A percentile compares a stretch with the other conserved stretches of the same genome.
Conservation (phyloP, 495 filamentous ascomycete genomes). For the Glutinoglossum americanum region DNA sequence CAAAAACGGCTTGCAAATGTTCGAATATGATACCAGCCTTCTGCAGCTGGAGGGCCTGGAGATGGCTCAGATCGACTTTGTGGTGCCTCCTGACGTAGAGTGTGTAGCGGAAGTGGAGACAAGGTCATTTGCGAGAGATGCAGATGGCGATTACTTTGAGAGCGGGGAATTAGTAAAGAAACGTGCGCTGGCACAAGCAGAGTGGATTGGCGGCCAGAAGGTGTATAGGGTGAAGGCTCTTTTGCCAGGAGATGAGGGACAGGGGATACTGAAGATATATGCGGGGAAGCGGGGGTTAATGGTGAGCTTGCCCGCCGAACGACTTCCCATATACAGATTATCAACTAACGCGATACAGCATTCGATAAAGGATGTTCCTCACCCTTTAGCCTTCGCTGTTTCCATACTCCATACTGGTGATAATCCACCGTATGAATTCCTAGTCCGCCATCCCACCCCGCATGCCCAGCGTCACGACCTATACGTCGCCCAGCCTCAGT, state of each 20-base stretch:
- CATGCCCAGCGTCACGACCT: conserved; percentile 92
- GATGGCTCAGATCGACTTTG: conserved; percentile 70
- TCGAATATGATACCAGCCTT: conserved; percentile 79
- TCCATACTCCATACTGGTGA: conserved; percentile 77
- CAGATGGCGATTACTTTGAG: conserved; percentile 82
- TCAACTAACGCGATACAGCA: conserved; percentile 22
- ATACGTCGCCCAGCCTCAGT: conserved; percentile 91
- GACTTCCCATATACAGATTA: neutral
- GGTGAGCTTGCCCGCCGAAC: too few relatives aligned
- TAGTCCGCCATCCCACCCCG: conserved; percentile 83
- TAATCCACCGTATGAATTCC: conserved; percentile 84
- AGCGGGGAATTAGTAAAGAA: conserved; percentile 74
- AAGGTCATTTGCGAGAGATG: conserved; percentile 53
- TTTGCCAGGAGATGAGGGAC: conserved; percentile 73
- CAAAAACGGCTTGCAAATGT: conserved; percentile 51
- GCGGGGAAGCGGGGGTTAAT: conserved; percentile 85
- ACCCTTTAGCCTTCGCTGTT: conserved; percentile 74
- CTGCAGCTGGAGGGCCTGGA: conserved; percentile 76
- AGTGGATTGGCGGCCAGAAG: conserved; percentile 74
- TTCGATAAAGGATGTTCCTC: conserved; percentile 80
- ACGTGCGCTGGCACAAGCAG: conserved; percentile 69
- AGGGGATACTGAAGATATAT: conserved; percentile 79
- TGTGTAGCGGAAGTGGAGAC: conserved; percentile 86
- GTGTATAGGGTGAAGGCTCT: conserved; percentile 83
- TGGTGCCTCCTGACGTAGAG: conserved; percentile 75